Percentiles rank a stretch among this genome's conserved stretches.
Evolutionary conservation across 2,329 filamentous ascomycete genomes (phyloP).

Genomic region (Clarireedia paspali): DNA sequence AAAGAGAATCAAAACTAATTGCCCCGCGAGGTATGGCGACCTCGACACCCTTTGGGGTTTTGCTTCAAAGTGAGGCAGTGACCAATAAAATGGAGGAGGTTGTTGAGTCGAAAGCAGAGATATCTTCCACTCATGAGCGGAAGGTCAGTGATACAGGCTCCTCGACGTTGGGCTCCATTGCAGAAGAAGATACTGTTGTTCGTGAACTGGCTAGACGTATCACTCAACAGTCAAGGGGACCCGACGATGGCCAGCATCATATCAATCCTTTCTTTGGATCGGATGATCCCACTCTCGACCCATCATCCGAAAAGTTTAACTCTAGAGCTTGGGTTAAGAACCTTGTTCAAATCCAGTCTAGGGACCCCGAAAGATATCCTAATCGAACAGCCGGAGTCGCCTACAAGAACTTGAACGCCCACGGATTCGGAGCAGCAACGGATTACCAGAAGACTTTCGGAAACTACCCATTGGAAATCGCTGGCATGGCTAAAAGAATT

Average conservation of each 20-base stretch:
- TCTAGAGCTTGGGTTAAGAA: slow-evolving; percentile 53
- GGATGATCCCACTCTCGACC: slow-evolving; percentile 46
- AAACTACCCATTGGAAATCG: slow-evolving; percentile 50
- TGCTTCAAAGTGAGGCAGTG: slow-evolving; percentile 8
- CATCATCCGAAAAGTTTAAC: slow-evolving; percentile 45
- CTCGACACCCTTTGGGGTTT: slow-evolving; percentile 9
- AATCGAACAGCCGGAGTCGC: slow-evolving; percentile 11
- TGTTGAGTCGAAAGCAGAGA: not conserved
- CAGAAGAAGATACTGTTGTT: not conserved
- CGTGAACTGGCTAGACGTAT: slow-evolving; percentile 5
- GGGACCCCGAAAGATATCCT: slow-evolving; percentile 38
- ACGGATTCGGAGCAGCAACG: slow-evolving; percentile 13
- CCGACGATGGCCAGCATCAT: not conserved
- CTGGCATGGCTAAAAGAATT: slow-evolving; percentile 38
- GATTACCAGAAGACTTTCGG: slow-evolving; percentile 50
- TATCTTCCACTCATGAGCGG: not conserved
- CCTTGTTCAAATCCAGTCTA: slow-evolving; percentile 40
- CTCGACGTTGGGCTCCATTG: slow-evolving; percentile 1
- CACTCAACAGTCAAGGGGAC: not conserved
- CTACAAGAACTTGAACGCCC: slow-evolving; percentile 10
- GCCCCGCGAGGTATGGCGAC: slow-evolving; percentile 10
- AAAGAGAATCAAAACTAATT: not conserved
- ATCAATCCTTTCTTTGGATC: slow-evolving; percentile 44
- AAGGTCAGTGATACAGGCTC: slow-evolving; percentile 1
- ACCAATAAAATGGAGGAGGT: slow-evolving; percentile 6